Conservation (phyloP, 2,329 filamentous ascomycete genomes). For the Xylaria digitata region DNA sequence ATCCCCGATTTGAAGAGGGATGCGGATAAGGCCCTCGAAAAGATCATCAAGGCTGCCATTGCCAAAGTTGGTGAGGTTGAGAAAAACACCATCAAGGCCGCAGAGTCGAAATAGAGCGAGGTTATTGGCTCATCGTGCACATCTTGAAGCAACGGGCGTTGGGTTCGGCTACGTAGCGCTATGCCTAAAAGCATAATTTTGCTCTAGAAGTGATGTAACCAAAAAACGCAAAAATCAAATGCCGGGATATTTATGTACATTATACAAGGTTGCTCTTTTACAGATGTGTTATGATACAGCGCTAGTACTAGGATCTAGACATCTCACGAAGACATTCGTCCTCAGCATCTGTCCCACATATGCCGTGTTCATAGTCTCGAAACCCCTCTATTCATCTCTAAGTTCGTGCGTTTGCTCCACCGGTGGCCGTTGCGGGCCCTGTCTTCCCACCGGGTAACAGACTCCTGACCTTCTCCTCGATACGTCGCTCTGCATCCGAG, state of each 20-base stretch:
- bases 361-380: neutral
- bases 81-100: constrained; percentile 58
- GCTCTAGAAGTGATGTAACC: neutral
- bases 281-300: constrained; percentile 41
- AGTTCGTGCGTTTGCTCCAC: constrained; percentile 26
- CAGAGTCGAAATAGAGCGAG: constrained; percentile 46
- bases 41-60: constrained; percentile 59
- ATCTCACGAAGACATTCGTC: neutral
- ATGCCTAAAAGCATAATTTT: neutral
- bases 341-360: constrained; percentile 3
- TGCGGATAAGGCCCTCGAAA: constrained; percentile 61
- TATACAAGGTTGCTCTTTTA: constrained; percentile 40
- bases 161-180: neutral
- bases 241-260: constrained; percentile 40
- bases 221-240: neutral
- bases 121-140: neutral
- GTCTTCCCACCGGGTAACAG: constrained; percentile 37
- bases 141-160: neutral
- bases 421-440: neutral
- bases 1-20: constrained; percentile 56
- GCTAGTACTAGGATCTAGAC: constrained; percentile 23
- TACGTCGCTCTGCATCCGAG: constrained; percentile 38
- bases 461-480: constrained; percentile 47
- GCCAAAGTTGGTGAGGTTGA: constrained; percentile 62
- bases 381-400: constrained; percentile 6